Conservation (phyloP, 495 filamentous ascomycete genomes). For the Rhypophila decipiens region DNA sequence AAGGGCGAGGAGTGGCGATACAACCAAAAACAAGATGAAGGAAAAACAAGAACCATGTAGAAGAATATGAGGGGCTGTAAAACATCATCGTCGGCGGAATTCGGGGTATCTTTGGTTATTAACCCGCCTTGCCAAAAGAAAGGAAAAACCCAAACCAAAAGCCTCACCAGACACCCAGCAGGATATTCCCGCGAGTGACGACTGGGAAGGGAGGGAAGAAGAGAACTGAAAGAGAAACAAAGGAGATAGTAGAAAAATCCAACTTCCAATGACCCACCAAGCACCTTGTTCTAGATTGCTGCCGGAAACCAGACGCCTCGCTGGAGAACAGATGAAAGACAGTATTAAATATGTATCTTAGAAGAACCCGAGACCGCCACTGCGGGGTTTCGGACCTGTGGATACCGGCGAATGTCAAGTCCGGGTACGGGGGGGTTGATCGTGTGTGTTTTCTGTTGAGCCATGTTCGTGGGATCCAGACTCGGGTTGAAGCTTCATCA, state of each 20-base stretch:
- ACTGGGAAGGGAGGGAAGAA: too few species aligned
- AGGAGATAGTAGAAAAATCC: background rate
- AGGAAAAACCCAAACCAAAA: background rate
- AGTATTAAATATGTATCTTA: background rate
- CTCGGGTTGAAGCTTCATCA: background rate
- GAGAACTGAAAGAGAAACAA: background rate
- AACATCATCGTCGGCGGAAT: background rate
- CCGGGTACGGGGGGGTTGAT: background rate
- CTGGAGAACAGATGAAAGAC: constrained; percentile 4
- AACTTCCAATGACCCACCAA: background rate
- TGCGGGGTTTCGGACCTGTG: background rate
- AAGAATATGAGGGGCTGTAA: background rate
- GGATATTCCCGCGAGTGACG: too few species aligned
- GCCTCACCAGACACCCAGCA: too few species aligned
- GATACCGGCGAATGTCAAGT: background rate
- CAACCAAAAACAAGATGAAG: too few species aligned
- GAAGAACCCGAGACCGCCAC: background rate
- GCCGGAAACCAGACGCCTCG: constrained; percentile 9
- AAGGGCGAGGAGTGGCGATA: too few species aligned
- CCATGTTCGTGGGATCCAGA: too few species aligned
- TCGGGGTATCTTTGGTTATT: background rate
- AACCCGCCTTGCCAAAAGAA: constrained; percentile 1
- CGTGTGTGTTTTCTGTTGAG: background rate
- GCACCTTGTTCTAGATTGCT: constrained; percentile 6
- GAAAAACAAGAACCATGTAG: background rate